Evolutionary conservation across 169 alveolate genomes (phyloP).

Genomic region (Eimeria necatrix): DNA sequence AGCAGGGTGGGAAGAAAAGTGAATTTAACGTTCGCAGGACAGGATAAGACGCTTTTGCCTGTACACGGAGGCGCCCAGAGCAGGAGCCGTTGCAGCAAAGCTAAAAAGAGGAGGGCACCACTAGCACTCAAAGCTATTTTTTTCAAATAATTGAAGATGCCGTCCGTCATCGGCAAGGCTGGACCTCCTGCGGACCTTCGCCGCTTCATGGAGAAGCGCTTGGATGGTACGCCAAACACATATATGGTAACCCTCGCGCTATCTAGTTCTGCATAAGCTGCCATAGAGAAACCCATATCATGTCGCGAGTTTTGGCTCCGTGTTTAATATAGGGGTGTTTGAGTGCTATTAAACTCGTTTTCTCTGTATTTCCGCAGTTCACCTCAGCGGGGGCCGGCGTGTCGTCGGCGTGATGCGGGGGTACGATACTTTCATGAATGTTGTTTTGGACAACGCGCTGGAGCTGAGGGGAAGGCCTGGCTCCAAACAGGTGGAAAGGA

Average conservation of each 20-base stretch:
- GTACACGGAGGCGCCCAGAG: background rate
- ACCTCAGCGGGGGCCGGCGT: constrained; percentile 92
- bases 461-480: constrained; percentile 89
- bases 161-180: constrained; percentile 87
- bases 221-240: constrained; percentile 89
- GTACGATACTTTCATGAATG: constrained; percentile 99
- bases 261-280: too few relatives aligned
- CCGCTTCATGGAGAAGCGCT: constrained; percentile 93
- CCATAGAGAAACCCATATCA: too few relatives aligned
- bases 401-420: constrained; percentile 98
- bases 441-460: constrained; percentile 97
- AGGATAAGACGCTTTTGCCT: background rate
- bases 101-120: background rate
- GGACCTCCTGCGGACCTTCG: constrained; percentile 94
- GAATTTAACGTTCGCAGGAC: too few relatives aligned
- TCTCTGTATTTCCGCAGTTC: constrained; percentile 85
- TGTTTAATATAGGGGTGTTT: background rate
- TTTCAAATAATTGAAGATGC: constrained; percentile 78
- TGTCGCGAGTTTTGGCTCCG: background rate
- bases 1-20: too few relatives aligned
- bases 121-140: background rate
- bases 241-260: background rate
- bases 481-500: constrained; percentile 84
- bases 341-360: background rate
- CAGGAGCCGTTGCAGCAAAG: background rate